Base-by-base conservation (phyloP, 495 filamentous ascomycete species). In the Pyrenopolyporus hunteri region DNA sequence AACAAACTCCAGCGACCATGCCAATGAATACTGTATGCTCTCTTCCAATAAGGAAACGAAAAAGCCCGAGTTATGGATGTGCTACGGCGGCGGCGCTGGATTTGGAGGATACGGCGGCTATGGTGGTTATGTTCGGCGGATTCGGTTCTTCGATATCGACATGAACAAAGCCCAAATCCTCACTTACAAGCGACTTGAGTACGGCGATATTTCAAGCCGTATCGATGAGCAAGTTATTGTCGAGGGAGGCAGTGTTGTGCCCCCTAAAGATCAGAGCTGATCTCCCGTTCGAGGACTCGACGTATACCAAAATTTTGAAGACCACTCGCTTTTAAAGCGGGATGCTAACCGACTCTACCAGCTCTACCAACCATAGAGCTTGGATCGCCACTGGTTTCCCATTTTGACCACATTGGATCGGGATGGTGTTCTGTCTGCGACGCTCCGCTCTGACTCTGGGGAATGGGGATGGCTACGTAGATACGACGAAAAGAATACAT, bases 41-140 rank as follows among this genome's bases (percentile, higher is more conserved):
- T 80, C 79, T n/a, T 71, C 70, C 26, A 70, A 79, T 42, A 70
- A 80, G 5, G 68, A 78, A 52, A 70, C 59, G 68, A 80, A 73
- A 56, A 85, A 86, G 50, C 86, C 87, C 1, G 86, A 86, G 11
- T 78, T 97, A n/a, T 98, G 94, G 94, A 96, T 98, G 92, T 98
- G 94, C 76, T 96, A 98, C 74, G 94, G 84, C 3, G 94, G 95
- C 37, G 94, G 87, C 11, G 78, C 80, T 28, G 94, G 94, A 0
- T 92, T 97, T 69, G 94, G 95, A 33, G 94, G 94, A 1, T 98
- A 98, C 71, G 95, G 89, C 25, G 92, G 92, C 6, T 97, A 94
- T 57, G 85, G 84, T 20, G 89, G 87, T 8, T 98, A 89, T 71
- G 84, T 91, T 60, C 87, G 94, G 20, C 85, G 91, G 51, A 82